Conservation (phyloP, 257 asterid species). For the Lycium ferocissimum region DNA sequence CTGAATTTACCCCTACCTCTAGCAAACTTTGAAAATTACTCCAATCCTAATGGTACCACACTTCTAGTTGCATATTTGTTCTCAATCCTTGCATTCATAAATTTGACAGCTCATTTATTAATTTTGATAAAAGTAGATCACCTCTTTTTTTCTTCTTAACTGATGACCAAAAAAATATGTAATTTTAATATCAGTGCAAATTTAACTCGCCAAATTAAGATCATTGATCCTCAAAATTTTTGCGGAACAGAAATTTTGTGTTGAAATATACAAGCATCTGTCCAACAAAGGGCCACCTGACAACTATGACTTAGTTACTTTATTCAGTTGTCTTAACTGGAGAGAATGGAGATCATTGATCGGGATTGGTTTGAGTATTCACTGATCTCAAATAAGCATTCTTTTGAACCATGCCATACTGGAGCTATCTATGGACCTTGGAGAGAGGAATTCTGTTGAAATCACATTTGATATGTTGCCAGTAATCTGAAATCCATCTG, state of each 20-base stretch:
- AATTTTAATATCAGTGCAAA: not conserved
- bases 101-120: too few species aligned
- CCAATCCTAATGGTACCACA: not conserved
- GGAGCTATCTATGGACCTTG: not conserved
- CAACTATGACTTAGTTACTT: too few species aligned
- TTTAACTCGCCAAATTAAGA: not conserved
- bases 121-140: not conserved
- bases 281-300: too few species aligned
- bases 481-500: not conserved
- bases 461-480: constrained; percentile 2
- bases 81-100: too few species aligned
- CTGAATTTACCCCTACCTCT: not conserved
- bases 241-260: too few species aligned
- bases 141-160: not conserved
- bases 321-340: not conserved
- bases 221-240: too few species aligned
- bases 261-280: too few species aligned
- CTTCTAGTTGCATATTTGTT: too few species aligned
- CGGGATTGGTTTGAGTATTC: not conserved
- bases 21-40: not conserved
- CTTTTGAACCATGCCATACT: not conserved
- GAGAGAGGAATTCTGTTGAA: not conserved
- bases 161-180: not conserved
- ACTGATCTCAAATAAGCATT: not conserved
- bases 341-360: not conserved